These are phyloP conservation scores for Edaphochlamys debaryana DNA, from an alignment of 139 green algal species.

Conservation along the genomic window DNA sequence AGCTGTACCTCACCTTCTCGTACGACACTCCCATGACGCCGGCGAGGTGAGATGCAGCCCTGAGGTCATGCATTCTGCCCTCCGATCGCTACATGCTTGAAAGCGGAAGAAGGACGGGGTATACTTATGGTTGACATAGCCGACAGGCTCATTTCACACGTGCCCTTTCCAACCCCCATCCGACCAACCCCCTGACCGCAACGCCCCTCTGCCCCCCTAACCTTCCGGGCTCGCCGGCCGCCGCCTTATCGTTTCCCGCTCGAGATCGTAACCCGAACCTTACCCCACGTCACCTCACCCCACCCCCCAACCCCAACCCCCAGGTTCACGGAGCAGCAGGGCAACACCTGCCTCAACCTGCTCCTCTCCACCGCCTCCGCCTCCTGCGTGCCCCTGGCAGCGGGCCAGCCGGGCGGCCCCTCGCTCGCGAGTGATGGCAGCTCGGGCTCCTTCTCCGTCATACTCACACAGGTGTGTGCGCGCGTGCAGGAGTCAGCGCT, in stretches of 20 bases:
- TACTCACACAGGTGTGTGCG: not conserved
- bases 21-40: not conserved
- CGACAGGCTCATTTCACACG: no score
- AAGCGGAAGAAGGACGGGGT: no score
- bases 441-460: not conserved
- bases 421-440: not conserved
- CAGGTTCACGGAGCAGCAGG: not conserved
- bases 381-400: not conserved
- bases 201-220: no score
- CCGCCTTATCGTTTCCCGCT: no score
- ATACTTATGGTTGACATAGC: no score
- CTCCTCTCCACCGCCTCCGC: not conserved
- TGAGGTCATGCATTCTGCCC: no score
- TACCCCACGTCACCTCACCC: not conserved
- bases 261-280: no score
- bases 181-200: no score
- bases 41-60: not conserved
- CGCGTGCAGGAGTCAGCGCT: no score
- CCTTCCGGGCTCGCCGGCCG: no score
- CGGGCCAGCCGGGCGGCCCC: not conserved
- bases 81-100: no score
- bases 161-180: no score
- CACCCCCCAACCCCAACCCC: not conserved
- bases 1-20: not conserved
- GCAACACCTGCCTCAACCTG: slow-evolving; percentile 28